These are phyloP conservation scores for Phytopythium cucurbitacearum DNA, from an alignment of 352 stramenopile species.

Conservation along the genomic window DNA sequence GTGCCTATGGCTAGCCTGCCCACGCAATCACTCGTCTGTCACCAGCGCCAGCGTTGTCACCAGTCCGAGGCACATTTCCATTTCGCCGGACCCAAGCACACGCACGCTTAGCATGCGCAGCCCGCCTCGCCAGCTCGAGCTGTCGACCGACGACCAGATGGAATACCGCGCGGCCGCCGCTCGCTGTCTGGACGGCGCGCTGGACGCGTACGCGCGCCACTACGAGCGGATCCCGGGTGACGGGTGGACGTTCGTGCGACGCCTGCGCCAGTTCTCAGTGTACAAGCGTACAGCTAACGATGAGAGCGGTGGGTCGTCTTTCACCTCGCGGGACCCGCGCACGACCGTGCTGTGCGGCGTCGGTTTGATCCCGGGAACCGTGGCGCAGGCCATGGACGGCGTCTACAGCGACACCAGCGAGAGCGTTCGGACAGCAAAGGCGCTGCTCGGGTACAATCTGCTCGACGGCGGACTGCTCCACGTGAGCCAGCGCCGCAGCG, in stretches of 20 bases:
- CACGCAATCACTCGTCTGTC: too few species aligned
- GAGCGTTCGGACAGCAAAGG: constrained; percentile 26
- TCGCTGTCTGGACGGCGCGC: constrained; percentile 1
- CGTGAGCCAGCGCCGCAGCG: constrained; percentile 22
- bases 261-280: constrained; percentile 4
- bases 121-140: neutral
- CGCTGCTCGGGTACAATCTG: constrained; percentile 31
- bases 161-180: constrained; percentile 3
- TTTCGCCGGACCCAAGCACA: too few species aligned
- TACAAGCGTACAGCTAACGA: neutral
- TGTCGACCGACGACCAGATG: neutral
- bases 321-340: constrained; percentile 17
- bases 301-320: too few species aligned
- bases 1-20: too few species aligned
- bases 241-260: constrained; percentile 5
- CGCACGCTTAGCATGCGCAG: neutral
- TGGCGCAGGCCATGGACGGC: constrained; percentile 40
- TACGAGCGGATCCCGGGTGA: neutral
- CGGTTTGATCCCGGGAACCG: constrained; percentile 25
- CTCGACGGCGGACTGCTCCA: constrained; percentile 27
- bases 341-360: constrained; percentile 33
- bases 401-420: constrained; percentile 41
- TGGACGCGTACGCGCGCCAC: constrained; percentile 1
- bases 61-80: too few species aligned
- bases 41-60: too few species aligned